phyloP scores from a whole-genome alignment of 352 stramenopile genomes.

The Phytophthora cryptogea region DNA sequence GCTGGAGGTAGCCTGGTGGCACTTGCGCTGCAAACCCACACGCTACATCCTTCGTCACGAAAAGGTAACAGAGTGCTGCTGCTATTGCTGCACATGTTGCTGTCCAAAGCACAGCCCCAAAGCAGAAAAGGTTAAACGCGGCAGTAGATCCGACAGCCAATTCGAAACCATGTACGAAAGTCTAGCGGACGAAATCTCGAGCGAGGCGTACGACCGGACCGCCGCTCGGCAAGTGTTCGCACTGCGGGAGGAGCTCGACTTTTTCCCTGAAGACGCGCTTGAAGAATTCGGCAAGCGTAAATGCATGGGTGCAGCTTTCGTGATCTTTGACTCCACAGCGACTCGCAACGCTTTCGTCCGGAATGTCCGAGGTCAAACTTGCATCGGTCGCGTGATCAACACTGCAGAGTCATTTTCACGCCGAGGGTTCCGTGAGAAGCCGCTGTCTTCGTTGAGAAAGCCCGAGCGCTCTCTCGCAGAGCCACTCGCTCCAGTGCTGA shows the following conservation, averaged over 20 bases:
- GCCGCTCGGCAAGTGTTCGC: constrained; percentile 28
- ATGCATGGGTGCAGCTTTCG: constrained; percentile 71
- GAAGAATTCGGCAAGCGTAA: constrained; percentile 58
- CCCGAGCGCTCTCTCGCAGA: constrained; percentile 16
- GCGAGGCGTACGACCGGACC: constrained; percentile 25
- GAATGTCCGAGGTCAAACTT: constrained; percentile 50
- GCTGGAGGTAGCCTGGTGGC: constrained; percentile 45
- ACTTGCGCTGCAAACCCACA: constrained; percentile 63
- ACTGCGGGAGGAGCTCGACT: constrained; percentile 73
- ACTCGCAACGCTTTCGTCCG: constrained; percentile 66
- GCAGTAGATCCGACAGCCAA: constrained; percentile 24
- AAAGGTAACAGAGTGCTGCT: constrained; percentile 40
- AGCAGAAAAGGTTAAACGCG: constrained; percentile 21
- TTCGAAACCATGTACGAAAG: constrained; percentile 36
- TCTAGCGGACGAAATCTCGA: constrained; percentile 27
- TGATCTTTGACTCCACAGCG: constrained; percentile 68
- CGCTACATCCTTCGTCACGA: constrained; percentile 52
- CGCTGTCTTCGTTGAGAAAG: constrained; percentile 19
- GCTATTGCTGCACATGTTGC: constrained; percentile 49
- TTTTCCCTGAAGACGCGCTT: constrained; percentile 70
- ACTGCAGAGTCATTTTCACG: constrained; percentile 33
- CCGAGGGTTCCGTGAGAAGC: constrained; percentile 26
- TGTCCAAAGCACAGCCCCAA: constrained; percentile 36
- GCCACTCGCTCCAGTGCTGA: constrained; percentile 46
- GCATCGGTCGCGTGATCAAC: constrained; percentile 45